These are phyloP conservation scores for Herpetomonas muscarum DNA, from an alignment of 208 protist genomes.

Conservation along the genomic window DNA sequence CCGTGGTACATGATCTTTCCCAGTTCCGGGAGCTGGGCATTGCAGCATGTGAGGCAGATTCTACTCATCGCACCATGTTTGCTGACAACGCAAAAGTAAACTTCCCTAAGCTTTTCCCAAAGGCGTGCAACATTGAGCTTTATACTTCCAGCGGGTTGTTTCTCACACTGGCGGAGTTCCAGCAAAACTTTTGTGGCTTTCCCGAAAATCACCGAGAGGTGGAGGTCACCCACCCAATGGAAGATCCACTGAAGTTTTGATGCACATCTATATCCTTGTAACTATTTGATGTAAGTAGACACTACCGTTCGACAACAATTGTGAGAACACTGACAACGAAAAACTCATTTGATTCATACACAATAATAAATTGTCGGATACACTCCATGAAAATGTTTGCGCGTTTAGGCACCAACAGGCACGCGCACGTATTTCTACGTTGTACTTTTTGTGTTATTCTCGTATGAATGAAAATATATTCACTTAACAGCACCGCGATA, in stretches of 20 bases:
- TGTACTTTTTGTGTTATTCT: no score
- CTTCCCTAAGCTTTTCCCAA: slow-evolving; percentile 64
- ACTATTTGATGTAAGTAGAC: slow-evolving; percentile 1
- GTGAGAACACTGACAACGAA: background rate
- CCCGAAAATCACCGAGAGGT: slow-evolving; percentile 48
- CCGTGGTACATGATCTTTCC: background rate
- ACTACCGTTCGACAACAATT: background rate
- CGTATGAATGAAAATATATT: no score
- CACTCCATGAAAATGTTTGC: no score
- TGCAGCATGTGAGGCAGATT: background rate
- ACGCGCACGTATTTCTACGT: no score
- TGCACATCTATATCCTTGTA: background rate
- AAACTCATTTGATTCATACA: no score
- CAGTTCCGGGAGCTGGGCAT: background rate
- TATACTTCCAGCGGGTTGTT: slow-evolving; percentile 53
- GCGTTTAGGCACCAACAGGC: no score
- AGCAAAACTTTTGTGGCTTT: slow-evolving; percentile 46
- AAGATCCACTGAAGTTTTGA: slow-evolving; percentile 79
- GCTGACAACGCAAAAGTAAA: slow-evolving; percentile 67
- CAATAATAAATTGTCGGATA: no score
- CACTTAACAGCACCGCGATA: no score
- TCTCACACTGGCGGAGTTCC: slow-evolving; percentile 65
- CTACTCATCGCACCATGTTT: slow-evolving; percentile 19
- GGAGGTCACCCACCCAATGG: slow-evolving; percentile 72
- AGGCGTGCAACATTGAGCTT: slow-evolving; percentile 25